Evolutionary conservation across 2,329 filamentous ascomycete species (phyloP).

Genomic region (Sporothrix pallida): DNA sequence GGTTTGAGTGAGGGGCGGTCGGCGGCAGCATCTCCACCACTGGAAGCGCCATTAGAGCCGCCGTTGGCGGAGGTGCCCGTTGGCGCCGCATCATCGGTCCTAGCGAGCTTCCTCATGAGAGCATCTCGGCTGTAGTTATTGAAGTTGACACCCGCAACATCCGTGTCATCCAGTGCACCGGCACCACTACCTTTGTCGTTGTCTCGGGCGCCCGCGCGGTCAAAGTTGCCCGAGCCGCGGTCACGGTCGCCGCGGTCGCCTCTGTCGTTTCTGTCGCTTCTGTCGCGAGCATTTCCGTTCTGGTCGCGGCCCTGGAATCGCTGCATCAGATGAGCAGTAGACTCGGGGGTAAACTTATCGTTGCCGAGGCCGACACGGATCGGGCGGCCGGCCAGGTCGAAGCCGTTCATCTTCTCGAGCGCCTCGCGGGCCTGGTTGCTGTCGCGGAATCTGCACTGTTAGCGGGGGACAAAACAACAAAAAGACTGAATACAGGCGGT

Average conservation of each 20-base stretch:
- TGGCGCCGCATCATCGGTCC: conserved; percentile 73
- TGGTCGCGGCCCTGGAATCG: conserved; percentile 83
- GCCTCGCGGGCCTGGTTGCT: conserved; percentile 91
- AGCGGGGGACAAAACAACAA: neutral
- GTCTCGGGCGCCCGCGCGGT: conserved; percentile 86
- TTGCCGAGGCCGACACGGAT: conserved; percentile 99
- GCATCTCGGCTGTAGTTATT: conserved; percentile 98
- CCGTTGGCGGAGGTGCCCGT: conserved; percentile 44
- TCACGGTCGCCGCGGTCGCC: conserved; percentile 75
- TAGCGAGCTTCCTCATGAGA: conserved; percentile 97
- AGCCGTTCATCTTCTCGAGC: conserved; percentile 98
- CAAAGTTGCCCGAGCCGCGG: conserved; percentile 65
- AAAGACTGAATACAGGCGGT: conserved; percentile 86
- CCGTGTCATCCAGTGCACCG: conserved; percentile 94
- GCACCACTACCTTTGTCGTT: conserved; percentile 89
- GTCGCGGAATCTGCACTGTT: conserved; percentile 75
- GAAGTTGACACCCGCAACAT: conserved; percentile 98
- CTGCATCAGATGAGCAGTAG: conserved; percentile 88
- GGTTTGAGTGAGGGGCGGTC: conserved; percentile 77
- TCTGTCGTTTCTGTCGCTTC: conserved; percentile 63
- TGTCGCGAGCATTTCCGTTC: conserved; percentile 48
- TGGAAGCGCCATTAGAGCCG: neutral
- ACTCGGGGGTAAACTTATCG: conserved; percentile 99
- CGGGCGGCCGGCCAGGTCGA: conserved; percentile 94
- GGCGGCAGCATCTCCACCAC: conserved; percentile 37